Evolutionary conservation across 768 basidiomycete genomes (phyloP), one percentile per base, ranked within the genome.

Genomic region (Crucibulum laeve): DNA sequence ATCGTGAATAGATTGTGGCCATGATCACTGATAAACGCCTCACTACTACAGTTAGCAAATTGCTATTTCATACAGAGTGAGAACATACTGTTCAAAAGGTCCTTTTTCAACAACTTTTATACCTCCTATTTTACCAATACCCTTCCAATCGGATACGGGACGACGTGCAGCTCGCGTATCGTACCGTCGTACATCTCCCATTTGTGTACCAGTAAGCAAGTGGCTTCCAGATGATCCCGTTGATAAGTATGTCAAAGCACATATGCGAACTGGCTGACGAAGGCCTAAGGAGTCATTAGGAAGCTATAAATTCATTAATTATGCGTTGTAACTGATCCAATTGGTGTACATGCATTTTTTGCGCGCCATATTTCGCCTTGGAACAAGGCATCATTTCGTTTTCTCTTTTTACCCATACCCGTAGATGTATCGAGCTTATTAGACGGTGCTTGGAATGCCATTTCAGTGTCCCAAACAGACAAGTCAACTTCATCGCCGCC

Each of bases 401-500:
- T 84, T 52, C 85, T 65, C 54, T 87, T 83, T 54, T 77, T 80
- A 7, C 58, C 40, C 8, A 53, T 25, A 1, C 55, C 25, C 17
- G 49, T 41, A 35, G 56, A 47, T 10, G 42, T 34, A 19, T 51
- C 14, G 4, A 52, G 38, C 3, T 59, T 46, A 11, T 50, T 45
- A 6, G 59, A 21, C 47, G 39, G 61, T 23, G 37, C 57, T 47
- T 58, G 77, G 70, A 62, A 87, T 56, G 61, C 70, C 52, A 53
- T 50, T 53, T 90, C 84, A 5, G 76, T 73, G 54, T 86, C 69
- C 91, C 91, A 93, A 3, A 91, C 55, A 1, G 89, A 91, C 2
- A 87, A 59, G 44, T 91, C 87, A 14, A 93, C 87, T 61, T 93
- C 91, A 49, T 91, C 82, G 2, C 91, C 91, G 10, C 84, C 91